Evolutionary conservation across 345 rosid species (phyloP).

Genomic region (Lagerstroemia speciosa): DNA sequence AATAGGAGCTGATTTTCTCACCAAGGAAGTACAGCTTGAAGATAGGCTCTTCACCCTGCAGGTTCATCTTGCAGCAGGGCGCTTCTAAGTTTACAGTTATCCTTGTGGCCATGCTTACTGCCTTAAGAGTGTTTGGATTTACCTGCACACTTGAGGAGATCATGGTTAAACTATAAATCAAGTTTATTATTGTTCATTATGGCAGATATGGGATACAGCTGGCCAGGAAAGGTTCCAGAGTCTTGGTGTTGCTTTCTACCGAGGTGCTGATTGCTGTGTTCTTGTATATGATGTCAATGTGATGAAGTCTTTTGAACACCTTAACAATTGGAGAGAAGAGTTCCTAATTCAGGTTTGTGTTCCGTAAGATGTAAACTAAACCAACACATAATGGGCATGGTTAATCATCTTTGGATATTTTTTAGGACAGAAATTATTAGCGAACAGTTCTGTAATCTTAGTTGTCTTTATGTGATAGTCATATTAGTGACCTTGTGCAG

Average conservation of each 20-base stretch:
- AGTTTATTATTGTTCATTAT: background rate
- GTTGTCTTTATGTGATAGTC: background rate
- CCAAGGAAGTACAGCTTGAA: constrained; percentile 87
- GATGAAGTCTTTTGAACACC: constrained; percentile 69
- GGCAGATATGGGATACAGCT: constrained; percentile 90
- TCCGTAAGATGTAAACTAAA: background rate
- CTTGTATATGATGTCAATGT: constrained; percentile 77
- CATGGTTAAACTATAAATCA: background rate
- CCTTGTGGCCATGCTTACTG: background rate
- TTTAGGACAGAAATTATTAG: background rate
- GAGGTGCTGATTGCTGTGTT: constrained; percentile 25
- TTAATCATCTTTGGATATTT: background rate
- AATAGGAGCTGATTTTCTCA: constrained; percentile 91
- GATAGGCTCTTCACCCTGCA: constrained; percentile 93
- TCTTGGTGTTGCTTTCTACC: constrained; percentile 62
- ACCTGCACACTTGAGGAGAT: background rate
- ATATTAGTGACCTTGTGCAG: constrained; percentile 26
- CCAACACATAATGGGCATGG: background rate
- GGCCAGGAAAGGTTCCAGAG: constrained; percentile 73
- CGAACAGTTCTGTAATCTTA: too few species aligned
- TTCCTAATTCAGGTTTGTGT: constrained; percentile 63
- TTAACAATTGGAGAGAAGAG: constrained; percentile 81
- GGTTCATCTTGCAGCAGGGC: constrained; percentile 30
- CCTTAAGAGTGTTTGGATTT: background rate
- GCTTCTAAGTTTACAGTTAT: background rate